Percentiles rank a stretch among this genome's conserved stretches.
Conservation (phyloP, 2,329 filamentous ascomycete genomes). For the Verticillium alfalfae region DNA sequence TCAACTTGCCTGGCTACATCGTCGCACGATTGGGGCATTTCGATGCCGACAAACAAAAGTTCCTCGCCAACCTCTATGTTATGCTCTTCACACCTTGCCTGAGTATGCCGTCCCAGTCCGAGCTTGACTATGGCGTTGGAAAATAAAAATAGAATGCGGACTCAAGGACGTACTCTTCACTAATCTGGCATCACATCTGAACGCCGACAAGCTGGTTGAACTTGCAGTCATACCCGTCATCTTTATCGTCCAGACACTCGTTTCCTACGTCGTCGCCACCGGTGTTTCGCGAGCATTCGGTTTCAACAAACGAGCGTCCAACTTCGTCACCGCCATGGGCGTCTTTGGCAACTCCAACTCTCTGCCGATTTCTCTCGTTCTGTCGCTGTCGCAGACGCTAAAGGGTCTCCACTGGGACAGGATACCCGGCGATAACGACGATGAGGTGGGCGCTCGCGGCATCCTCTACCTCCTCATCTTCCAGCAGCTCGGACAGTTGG, state of each 20-base stretch:
- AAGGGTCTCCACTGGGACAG: constrained; percentile 90
- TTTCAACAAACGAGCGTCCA: constrained; percentile 78
- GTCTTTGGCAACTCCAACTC: constrained; percentile 98
- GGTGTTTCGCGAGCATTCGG: constrained; percentile 68
- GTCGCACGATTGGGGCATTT: constrained; percentile 88
- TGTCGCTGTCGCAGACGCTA: constrained; percentile 89
- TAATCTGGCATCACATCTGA: constrained; percentile 91
- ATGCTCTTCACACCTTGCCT: constrained; percentile 95
- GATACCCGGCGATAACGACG: constrained; percentile 87
- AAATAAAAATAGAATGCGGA: background rate
- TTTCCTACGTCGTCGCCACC: constrained; percentile 76
- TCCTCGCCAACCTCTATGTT: constrained; percentile 93
- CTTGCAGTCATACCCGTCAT: constrained; percentile 94
- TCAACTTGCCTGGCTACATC: constrained; percentile 90
- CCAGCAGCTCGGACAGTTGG: constrained; percentile 90
- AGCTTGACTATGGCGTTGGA: no score
- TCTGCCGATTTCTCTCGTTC: constrained; percentile 88
- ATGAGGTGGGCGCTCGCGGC: constrained; percentile 87
- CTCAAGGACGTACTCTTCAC: constrained; percentile 67
- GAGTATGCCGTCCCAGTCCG: constrained; percentile 51
- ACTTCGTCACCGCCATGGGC: constrained; percentile 96
- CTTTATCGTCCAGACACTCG: constrained; percentile 78
- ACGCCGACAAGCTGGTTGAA: constrained; percentile 81
- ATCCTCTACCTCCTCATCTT: constrained; percentile 96
- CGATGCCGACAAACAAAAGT: constrained; percentile 92